phyloP scores from a whole-genome alignment of 345 rosid genomes.

The Eutrema japonicum region DNA sequence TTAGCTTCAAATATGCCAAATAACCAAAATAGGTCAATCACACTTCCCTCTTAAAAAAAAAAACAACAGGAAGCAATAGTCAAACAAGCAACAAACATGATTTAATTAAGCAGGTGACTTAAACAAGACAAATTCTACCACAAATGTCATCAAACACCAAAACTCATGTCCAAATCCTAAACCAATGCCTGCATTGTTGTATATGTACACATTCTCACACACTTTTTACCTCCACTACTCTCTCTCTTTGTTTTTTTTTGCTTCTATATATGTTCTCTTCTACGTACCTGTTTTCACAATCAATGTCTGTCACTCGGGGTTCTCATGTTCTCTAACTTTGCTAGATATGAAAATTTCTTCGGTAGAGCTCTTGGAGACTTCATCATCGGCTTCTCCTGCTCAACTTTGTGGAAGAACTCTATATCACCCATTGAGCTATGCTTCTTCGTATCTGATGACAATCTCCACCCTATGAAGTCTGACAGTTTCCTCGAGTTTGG shows the following conservation, averaged over 20 bases:
- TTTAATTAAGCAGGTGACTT: constrained; percentile 31
- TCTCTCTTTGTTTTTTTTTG: background rate
- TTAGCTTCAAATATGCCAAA: constrained; percentile 16
- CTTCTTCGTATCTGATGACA: constrained; percentile 45
- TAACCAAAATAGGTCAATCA: constrained; percentile 22
- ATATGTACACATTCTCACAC: constrained; percentile 38
- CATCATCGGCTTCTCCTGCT: constrained; percentile 44
- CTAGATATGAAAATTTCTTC: constrained; percentile 65
- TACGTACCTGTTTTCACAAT: constrained; percentile 25
- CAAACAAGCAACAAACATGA: constrained; percentile 41
- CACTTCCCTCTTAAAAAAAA: constrained; percentile 30
- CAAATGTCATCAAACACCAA: constrained; percentile 39
- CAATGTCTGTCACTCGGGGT: constrained; percentile 68
- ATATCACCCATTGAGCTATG: constrained; percentile 41
- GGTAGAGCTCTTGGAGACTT: constrained; percentile 48
- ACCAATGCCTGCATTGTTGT: constrained; percentile 34
- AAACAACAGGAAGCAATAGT: constrained; percentile 33
- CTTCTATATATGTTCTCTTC: constrained; percentile 19
- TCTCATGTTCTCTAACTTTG: constrained; percentile 74
- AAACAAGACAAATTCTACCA: constrained; percentile 20
- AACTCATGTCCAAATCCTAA: constrained; percentile 37
- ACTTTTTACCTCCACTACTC: constrained; percentile 4
- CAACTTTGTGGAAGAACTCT: constrained; percentile 43
- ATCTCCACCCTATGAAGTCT: constrained; percentile 84
- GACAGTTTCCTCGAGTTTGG: constrained; percentile 67